phyloP scores from a whole-genome alignment of 108 stramenopile genomes.

The Aureococcus anophagefferens region DNA sequence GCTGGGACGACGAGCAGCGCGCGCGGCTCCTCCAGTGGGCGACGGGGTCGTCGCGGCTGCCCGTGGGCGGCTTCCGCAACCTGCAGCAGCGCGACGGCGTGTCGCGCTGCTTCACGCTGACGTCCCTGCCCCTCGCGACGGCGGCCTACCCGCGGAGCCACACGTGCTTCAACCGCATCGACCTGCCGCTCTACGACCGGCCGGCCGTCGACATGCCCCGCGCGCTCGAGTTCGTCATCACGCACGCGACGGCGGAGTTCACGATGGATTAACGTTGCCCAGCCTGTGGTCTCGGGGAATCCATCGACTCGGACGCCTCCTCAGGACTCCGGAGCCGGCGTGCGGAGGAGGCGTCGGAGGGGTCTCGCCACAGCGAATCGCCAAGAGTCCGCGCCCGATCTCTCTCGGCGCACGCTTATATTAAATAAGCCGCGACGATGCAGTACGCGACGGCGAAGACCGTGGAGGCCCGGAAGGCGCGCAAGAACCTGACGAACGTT shows the following conservation, averaged over 20 bases:
- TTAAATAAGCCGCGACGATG: too few relatives aligned
- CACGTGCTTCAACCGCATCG: constrained; percentile 96
- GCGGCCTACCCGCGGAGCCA: constrained; percentile 84
- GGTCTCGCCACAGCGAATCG: too few relatives aligned
- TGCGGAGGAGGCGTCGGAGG: too few relatives aligned
- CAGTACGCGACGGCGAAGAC: too few relatives aligned
- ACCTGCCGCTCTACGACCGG: constrained; percentile 38
- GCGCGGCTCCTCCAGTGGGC: constrained; percentile 91
- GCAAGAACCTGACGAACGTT: too few relatives aligned
- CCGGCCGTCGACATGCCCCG: neutral
- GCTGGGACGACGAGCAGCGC: constrained; percentile 76
- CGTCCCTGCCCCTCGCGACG: constrained; percentile 53
- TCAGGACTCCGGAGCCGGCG: too few relatives aligned
- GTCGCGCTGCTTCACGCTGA: constrained; percentile 80
- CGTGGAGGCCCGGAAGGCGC: too few relatives aligned
- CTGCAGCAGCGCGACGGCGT: constrained; percentile 89
- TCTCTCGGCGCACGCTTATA: too few relatives aligned
- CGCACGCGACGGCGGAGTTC: neutral
- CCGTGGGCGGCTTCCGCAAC: constrained; percentile 76
- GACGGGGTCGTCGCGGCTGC: constrained; percentile 84
- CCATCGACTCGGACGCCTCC: too few relatives aligned
- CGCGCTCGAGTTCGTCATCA: neutral
- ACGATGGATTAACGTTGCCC: neutral
- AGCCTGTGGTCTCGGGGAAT: too few relatives aligned
- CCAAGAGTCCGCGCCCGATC: too few relatives aligned